Percentiles rank a stretch among this genome's conserved stretches.
Evolutionary conservation across 2,329 filamentous ascomycete species (phyloP).

Genomic region (Didymosphaeria variabile): DNA sequence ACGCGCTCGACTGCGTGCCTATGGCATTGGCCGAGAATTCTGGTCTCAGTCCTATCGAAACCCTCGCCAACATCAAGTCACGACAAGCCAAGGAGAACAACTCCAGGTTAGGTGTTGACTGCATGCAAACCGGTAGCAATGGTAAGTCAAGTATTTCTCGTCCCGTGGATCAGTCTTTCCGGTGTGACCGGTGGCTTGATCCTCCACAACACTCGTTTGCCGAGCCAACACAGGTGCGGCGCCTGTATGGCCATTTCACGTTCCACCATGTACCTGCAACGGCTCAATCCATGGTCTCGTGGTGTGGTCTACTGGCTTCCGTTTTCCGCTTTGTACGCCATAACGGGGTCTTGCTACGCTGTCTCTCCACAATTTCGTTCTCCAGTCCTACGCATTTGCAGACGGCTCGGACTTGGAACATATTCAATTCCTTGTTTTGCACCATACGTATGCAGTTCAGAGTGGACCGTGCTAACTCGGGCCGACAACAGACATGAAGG

Average conservation of each 20-base stretch:
- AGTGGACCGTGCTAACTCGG: slow-evolving; percentile 34
- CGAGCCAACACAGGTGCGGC: slow-evolving; percentile 1
- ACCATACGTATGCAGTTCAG: background rate
- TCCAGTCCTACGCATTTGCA: slow-evolving; percentile 20
- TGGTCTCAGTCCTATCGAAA: slow-evolving; percentile 93
- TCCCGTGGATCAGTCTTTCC: slow-evolving; percentile 19
- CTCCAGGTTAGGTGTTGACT: slow-evolving; percentile 88
- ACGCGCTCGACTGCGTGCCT: slow-evolving; percentile 90
- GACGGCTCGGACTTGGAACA: slow-evolving; percentile 3
- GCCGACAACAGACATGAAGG: slow-evolving; percentile 78
- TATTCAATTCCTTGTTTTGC: background rate
- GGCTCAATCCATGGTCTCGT: slow-evolving; percentile 26
- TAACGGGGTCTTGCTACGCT: slow-evolving; percentile 40
- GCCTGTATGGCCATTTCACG: background rate
- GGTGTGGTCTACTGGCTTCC: slow-evolving; percentile 22
- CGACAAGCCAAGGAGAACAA: slow-evolving; percentile 90
- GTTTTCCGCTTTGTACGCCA: slow-evolving; percentile 25
- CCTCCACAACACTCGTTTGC: slow-evolving; percentile 9
- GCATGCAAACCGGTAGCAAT: slow-evolving; percentile 94
- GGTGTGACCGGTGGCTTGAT: slow-evolving; percentile 5
- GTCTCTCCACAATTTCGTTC: slow-evolving; percentile 26
- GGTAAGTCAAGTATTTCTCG: slow-evolving; percentile 57
- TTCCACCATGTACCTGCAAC: slow-evolving; percentile 7
- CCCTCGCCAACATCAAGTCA: slow-evolving; percentile 92
- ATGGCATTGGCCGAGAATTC: slow-evolving; percentile 99